phyloP scores from a whole-genome alignment of 129 eudicot genomes.

The Lactuca sativa region DNA sequence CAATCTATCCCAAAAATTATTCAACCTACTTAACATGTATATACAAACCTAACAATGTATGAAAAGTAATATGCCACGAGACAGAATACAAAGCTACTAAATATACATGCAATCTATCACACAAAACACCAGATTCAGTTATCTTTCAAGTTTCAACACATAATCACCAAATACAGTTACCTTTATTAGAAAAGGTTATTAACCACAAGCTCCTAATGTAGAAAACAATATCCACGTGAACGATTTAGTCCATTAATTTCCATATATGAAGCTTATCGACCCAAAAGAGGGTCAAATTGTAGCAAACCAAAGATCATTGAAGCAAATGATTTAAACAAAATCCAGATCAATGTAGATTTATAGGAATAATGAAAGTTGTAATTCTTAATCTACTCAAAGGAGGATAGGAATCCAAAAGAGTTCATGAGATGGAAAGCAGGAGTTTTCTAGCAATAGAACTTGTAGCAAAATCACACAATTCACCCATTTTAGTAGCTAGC shows the following conservation, averaged over 20 bases:
- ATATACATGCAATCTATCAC: no score
- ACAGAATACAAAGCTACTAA: not conserved
- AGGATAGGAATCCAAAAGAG: not conserved
- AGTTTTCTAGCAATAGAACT: slow-evolving; percentile 1
- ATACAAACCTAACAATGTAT: not conserved
- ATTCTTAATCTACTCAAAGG: slow-evolving; percentile 3
- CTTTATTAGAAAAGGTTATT: not conserved
- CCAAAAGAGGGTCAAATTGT: slow-evolving; percentile 14
- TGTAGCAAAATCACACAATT: not conserved
- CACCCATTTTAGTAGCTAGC: not conserved
- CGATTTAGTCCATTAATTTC: slow-evolving; percentile 12
- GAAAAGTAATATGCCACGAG: no score
- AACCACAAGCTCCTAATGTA: slow-evolving; percentile 2
- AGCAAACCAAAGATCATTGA: not conserved
- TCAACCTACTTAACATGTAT: not conserved
- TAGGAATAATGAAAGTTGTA: slow-evolving; percentile 4
- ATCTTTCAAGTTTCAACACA: no score
- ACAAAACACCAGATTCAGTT: not conserved
- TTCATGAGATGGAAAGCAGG: not conserved
- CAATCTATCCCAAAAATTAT: not conserved
- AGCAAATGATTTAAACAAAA: not conserved
- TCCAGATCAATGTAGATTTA: slow-evolving; percentile 9
- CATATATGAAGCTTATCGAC: slow-evolving; percentile 8
- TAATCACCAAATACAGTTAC: no score
- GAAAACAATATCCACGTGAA: not conserved